Evolutionary conservation across 164 flowering plant genomes (phyloP), one percentile per base, ranked within the genome.

Genomic region (Umbilicus rupestris): DNA sequence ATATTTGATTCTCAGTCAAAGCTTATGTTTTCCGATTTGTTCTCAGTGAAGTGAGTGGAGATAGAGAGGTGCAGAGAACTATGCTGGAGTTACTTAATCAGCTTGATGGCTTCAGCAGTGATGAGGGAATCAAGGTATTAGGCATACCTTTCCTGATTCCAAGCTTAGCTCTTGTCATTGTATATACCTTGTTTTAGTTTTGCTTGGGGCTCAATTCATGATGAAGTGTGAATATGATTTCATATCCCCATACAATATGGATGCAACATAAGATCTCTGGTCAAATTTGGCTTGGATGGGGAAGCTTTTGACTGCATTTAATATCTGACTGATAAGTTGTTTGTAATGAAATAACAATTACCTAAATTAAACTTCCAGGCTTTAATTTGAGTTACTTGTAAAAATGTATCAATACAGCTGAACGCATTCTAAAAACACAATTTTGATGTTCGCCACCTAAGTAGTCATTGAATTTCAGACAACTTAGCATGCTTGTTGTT

Each of bases 41-140:
- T 63, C 29, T 29, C 65, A 93, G 97, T 87, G 97, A 90, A 81
- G 97, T 88, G 66, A 90, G 95, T 73, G 98, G 98, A 70, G 98
- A 90, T 73, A 80, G 98, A 72, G 98, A 90, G 76, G 96, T 93
- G 47, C 98, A 88, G 67, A 73, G 98, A 35, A 93, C 98, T 9
- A 90, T 93, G 98, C 76, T 93, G 65, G 98, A 93, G 70, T 65
- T 93, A 66, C 91, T 93, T 60, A 93, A 93, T 79, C 98, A 93
- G 74, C 94, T 93, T 69, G 98, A 93, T 84, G 98, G 98, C 24
- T 93, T 93, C 71, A 89, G 98, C 74, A 93, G 98, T 57, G 96
- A 89, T 76, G 96, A 93, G 0, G 73, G 89, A 16, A 93, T 90
- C 39, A 93, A 93, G 88, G 97, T 93, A 49, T n/a, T 71, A 41